Evolutionary conservation across 441 rosid genomes (phyloP), one percentile per base, ranked within the genome.

Genomic region (Eruca vesicaria): DNA sequence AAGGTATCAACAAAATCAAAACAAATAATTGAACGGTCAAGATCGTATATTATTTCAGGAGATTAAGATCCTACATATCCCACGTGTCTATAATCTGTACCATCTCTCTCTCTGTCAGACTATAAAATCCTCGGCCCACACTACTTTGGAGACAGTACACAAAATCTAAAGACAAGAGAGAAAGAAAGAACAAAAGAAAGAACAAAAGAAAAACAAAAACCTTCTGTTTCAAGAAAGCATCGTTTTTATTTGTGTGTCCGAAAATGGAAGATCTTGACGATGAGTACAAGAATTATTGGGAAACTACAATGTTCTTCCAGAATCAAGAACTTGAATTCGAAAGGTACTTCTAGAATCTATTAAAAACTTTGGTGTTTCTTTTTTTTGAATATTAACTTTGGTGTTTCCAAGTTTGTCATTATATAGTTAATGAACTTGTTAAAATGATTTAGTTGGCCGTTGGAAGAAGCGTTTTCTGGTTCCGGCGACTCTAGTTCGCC

Each of bases 401-500:
- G 20, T 36, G 1, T 14, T 15, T 3, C 4, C 4, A 3, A 26
- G 3, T 2, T 29, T 4, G 5, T 4, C 1, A 4, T 29, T 4
- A 18, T 52, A 52, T 10, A 29, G 1, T 16, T 70, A 45, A 53
- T 36, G 59, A 50, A 38, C 31, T 28, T 77, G 7, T 31, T 76
- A 26, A 18, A 15, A 12, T 48, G 26, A 28, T 16, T 9, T 81
- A 92, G 98, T 35, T 95, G 97, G 99, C 86, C 82, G 4, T 43
- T 87, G 35, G 97, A 95, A n/a, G 98, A 92, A 63, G 87, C 88
- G 9, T 72, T 95, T 73, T 87, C 91, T 0, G 93, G 84, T 7
- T 89, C 89, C 79, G 88, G 88, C 19, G 98, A 87, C 38, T 86
- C 95, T 14, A 92, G 97, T 53, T 89, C 97, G 36, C 97, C 93